A percentile compares a stretch with the other conserved stretches of the same genome.
These are phyloP conservation scores for Arabidopsis suecica DNA, from an alignment of 345 rosid species.

Conservation along the genomic window DNA sequence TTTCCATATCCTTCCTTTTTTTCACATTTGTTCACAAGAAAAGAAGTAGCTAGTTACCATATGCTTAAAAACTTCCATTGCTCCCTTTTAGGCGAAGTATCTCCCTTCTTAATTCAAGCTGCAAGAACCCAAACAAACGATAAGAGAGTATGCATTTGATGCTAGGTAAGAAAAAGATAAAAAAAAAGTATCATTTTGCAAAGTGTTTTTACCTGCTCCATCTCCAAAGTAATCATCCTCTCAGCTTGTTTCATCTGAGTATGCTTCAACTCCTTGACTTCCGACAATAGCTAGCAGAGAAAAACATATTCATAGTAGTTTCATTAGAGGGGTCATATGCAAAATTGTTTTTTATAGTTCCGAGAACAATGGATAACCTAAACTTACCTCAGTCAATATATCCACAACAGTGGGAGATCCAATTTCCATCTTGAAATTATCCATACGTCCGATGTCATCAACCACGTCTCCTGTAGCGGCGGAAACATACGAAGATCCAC, in stretches of 20 bases:
- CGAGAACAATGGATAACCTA: background rate
- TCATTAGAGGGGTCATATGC: background rate
- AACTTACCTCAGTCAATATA: slow-evolving; percentile 49
- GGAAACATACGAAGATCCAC: slow-evolving; percentile 38
- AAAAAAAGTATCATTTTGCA: background rate
- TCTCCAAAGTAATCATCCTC: slow-evolving; percentile 50
- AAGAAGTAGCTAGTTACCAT: slow-evolving; percentile 9
- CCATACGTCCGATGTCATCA: slow-evolving; percentile 36
- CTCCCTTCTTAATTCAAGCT: slow-evolving; percentile 54
- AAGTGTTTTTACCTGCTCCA: slow-evolving; percentile 56
- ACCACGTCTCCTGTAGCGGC: slow-evolving; percentile 36
- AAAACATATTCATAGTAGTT: background rate
- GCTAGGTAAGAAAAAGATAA: background rate
- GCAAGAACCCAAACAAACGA: slow-evolving; percentile 34
- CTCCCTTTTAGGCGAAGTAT: slow-evolving; percentile 50
- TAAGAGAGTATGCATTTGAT: background rate
- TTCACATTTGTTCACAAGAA: slow-evolving; percentile 4
- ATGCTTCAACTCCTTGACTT: slow-evolving; percentile 52
- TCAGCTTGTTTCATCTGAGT: slow-evolving; percentile 50
- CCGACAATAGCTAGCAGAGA: slow-evolving; percentile 46
- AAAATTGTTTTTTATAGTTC: background rate
- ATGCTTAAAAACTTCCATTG: slow-evolving; percentile 23
- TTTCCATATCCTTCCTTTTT: background rate
- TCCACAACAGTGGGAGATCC: slow-evolving; percentile 33
- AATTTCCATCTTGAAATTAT: slow-evolving; percentile 22